Evolutionary conservation across 2,329 filamentous ascomycete genomes (phyloP).

Genomic region (Dactylellina sp.): DNA sequence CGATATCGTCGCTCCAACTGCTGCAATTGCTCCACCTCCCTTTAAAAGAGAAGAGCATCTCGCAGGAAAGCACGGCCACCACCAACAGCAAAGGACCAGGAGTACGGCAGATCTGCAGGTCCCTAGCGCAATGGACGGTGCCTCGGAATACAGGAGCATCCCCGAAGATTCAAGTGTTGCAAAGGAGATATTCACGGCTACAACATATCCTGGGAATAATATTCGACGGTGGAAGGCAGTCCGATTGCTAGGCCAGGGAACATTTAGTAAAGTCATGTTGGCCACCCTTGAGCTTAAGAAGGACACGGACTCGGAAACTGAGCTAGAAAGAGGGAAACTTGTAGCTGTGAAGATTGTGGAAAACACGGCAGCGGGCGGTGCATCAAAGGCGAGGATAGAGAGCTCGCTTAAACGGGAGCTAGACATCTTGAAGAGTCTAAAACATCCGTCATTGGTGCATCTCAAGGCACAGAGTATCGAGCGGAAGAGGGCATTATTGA

Average conservation of each 20-base stretch:
- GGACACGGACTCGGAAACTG: slow-evolving; percentile 68
- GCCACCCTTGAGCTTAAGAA: slow-evolving; percentile 76
- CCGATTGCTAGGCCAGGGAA: slow-evolving; percentile 86
- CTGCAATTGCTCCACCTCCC: slow-evolving; percentile 54
- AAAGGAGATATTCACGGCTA: slow-evolving; percentile 76
- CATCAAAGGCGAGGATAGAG: slow-evolving; percentile 86
- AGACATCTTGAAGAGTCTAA: slow-evolving; percentile 88
- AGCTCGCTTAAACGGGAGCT: slow-evolving; percentile 94
- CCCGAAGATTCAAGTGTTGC: slow-evolving; percentile 63
- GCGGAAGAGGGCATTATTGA: slow-evolving; percentile 81
- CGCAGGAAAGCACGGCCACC: slow-evolving; percentile 61
- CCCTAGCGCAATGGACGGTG: slow-evolving; percentile 79
- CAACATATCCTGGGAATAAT: slow-evolving; percentile 75
- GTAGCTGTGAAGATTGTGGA: slow-evolving; percentile 97
- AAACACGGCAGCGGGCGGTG: slow-evolving; percentile 91
- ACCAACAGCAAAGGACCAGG: slow-evolving; percentile 60
- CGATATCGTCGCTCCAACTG: slow-evolving; percentile 57
- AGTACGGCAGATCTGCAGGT: slow-evolving; percentile 67
- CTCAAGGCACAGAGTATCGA: slow-evolving; percentile 92
- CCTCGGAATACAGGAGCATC: slow-evolving; percentile 63
- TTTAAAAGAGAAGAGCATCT: slow-evolving; percentile 60
- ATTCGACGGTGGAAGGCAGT: slow-evolving; percentile 82
- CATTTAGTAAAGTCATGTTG: slow-evolving; percentile 93
- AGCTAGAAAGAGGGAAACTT: slow-evolving; percentile 78
- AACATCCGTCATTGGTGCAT: slow-evolving; percentile 89